Percentiles rank a stretch among this genome's conserved stretches.
Evolutionary conservation across 129 eudicot genomes (phyloP).

Genomic region (Dittrichia graveolens): DNA sequence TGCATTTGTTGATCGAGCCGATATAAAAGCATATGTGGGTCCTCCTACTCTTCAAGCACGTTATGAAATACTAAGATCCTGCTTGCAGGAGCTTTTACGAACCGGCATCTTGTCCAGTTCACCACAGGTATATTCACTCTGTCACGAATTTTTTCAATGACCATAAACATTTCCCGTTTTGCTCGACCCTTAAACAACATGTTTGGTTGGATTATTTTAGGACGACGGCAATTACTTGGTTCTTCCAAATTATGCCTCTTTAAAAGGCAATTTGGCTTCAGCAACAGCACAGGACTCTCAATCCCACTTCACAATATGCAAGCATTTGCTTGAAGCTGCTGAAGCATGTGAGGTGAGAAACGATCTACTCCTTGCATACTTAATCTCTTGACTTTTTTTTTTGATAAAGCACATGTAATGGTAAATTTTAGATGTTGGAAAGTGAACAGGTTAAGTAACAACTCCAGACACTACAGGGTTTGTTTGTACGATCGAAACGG

Average conservation of each 20-base stretch:
- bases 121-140: constrained; percentile 41
- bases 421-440: background rate
- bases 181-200: constrained; percentile 2
- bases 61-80: constrained; percentile 86
- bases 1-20: constrained; percentile 98
- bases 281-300: constrained; percentile 41
- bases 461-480: background rate
- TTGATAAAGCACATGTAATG: background rate
- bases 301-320: constrained; percentile 38
- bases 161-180: constrained; percentile 5
- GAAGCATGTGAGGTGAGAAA: constrained; percentile 85
- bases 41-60: constrained; percentile 99
- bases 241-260: constrained; percentile 58
- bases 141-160: background rate
- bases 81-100: constrained; percentile 83
- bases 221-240: constrained; percentile 34
- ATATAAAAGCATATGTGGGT: constrained; percentile 97
- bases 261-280: constrained; percentile 62
- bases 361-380: constrained; percentile 4
- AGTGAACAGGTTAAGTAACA: background rate
- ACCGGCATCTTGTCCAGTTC: constrained; percentile 68
- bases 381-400: background rate
- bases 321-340: constrained; percentile 75
- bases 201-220: constrained; percentile 23
- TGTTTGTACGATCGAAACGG: background rate